These are phyloP conservation scores for Xylaria telfairii DNA, from an alignment of 495 filamentous ascomycete species.

Conservation along the genomic window DNA sequence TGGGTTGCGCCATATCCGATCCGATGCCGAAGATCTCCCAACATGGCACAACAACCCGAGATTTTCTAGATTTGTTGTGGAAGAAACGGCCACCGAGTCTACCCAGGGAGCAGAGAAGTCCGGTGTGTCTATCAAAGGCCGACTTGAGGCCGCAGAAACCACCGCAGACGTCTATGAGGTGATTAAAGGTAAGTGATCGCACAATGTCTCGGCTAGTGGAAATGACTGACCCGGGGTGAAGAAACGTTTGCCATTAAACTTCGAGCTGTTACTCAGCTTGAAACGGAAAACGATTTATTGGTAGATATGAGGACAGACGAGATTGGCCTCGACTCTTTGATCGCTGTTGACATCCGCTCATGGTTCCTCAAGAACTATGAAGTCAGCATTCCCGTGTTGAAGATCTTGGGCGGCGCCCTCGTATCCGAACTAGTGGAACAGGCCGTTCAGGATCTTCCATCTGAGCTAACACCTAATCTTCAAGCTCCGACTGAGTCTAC, in stretches of 20 bases:
- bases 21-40: neutral
- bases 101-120: neutral
- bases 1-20: neutral
- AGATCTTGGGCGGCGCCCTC: conserved; percentile 50
- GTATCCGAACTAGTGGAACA: conserved; percentile 33
- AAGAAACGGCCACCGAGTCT: neutral
- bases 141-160: neutral
- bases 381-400: conserved; percentile 55
- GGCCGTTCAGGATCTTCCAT: neutral
- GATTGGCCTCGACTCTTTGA: conserved; percentile 29
- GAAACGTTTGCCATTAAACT: neutral
- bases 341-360: conserved; percentile 48
- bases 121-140: neutral
- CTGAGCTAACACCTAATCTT: neutral
- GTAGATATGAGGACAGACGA: neutral
- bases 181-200: neutral
- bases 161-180: neutral
- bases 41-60: neutral
- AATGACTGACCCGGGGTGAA: neutral
- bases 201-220: neutral
- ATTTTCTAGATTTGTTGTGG: neutral
- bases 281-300: neutral
- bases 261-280: neutral
- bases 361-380: conserved; percentile 50
- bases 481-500: neutral